phyloP scores from a whole-genome alignment of 208 protist genomes.

The Naegleria lovaniensis region DNA sequence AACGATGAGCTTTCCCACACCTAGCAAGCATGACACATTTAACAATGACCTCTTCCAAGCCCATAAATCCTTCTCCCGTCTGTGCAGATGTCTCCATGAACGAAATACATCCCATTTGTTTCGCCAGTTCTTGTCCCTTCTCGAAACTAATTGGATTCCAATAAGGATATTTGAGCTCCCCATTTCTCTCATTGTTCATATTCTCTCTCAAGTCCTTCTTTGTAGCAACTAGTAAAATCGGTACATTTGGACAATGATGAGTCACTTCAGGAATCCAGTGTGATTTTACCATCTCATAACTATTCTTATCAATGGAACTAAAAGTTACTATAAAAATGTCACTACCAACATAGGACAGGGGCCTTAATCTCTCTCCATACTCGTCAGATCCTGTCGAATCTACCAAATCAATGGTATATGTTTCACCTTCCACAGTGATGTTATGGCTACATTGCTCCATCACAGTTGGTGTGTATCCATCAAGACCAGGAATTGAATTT shows the following conservation, averaged over 20 bases:
- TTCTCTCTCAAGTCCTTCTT: neutral
- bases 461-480: too few species aligned
- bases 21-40: too few species aligned
- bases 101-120: neutral
- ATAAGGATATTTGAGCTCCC: neutral
- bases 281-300: neutral
- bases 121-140: neutral
- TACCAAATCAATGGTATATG: neutral
- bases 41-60: too few species aligned
- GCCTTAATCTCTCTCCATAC: slow-evolving; percentile 22
- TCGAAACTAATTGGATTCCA: neutral
- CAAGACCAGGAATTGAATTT: too few species aligned
- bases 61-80: neutral
- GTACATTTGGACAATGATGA: slow-evolving; percentile 53
- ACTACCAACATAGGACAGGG: neutral
- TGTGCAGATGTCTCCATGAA: slow-evolving; percentile 17
- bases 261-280: slow-evolving; percentile 56
- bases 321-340: neutral
- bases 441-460: too few species aligned
- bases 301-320: neutral
- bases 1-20: too few species aligned
- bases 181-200: neutral
- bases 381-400: slow-evolving; percentile 6
- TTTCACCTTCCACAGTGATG: neutral
- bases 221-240: neutral